Evolutionary conservation across 2,329 filamentous ascomycete species (phyloP).

Genomic region (Sporothrix phasma): DNA sequence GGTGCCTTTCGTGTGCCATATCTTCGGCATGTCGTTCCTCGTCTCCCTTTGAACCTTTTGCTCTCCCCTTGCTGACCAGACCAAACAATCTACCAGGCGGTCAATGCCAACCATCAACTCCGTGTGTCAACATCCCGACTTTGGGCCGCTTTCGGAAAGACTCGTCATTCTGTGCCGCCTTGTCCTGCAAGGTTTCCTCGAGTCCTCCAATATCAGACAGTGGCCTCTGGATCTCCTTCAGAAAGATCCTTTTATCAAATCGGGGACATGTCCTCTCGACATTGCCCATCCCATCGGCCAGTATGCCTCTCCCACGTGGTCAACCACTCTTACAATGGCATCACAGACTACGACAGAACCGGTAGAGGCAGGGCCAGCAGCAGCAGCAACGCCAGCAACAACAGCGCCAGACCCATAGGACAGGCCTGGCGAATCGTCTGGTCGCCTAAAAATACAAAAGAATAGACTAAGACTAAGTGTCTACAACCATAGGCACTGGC

Average conservation of each 20-base stretch:
- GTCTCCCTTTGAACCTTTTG: too few species aligned
- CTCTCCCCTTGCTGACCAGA: too few species aligned
- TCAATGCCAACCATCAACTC: neutral
- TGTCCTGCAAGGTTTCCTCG: neutral
- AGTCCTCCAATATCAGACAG: too few species aligned
- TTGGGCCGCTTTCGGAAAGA: neutral
- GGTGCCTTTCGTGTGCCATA: too few species aligned
- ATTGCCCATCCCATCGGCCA: neutral
- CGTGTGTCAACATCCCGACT: neutral
- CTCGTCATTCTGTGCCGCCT: neutral
- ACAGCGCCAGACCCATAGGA: neutral
- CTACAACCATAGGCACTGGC: constrained; percentile 5
- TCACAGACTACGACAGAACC: neutral
- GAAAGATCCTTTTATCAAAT: neutral
- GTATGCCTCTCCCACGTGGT: neutral
- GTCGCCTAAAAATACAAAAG: too few species aligned
- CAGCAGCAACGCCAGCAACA: neutral
- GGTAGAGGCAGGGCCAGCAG: neutral
- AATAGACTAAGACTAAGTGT: too few species aligned
- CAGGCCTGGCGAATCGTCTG: neutral
- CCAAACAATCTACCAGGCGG: too few species aligned
- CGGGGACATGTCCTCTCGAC: neutral
- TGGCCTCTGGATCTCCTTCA: neutral
- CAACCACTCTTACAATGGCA: neutral
- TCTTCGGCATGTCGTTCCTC: too few species aligned